These are phyloP conservation scores for Mitragyna speciosa DNA, from an alignment of 257 asterid species.

Conservation along the genomic window DNA sequence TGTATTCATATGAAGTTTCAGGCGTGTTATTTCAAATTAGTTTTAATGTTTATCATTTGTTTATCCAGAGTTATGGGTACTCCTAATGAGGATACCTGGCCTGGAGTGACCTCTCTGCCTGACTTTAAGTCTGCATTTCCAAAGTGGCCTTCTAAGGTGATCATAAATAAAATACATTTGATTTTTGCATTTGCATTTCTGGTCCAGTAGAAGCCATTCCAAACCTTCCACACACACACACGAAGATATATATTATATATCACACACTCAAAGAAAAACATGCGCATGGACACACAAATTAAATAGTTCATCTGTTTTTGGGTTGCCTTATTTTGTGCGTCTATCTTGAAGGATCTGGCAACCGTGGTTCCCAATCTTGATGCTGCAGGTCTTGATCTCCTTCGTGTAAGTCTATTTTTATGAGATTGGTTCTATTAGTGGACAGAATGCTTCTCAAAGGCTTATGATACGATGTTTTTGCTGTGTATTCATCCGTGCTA, in stretches of 20 bases:
- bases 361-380: slow-evolving; percentile 73
- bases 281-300: too few relatives aligned
- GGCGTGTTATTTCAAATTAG: background rate
- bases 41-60: slow-evolving; percentile 13
- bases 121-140: slow-evolving; percentile 88
- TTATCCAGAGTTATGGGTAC: slow-evolving; percentile 79
- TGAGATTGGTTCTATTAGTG: background rate
- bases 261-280: background rate
- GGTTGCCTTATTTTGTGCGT: slow-evolving; percentile 5
- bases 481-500: background rate
- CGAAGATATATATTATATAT: too few relatives aligned
- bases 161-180: background rate
- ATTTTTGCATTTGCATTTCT: background rate
- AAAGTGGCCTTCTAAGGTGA: slow-evolving; percentile 80
- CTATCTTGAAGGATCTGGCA: slow-evolving; percentile 64
- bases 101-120: slow-evolving; percentile 93
- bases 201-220: background rate
- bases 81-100: slow-evolving; percentile 95
- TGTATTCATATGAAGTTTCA: background rate
- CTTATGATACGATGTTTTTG: background rate
- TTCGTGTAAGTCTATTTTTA: slow-evolving; percentile 56
- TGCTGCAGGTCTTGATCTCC: slow-evolving; percentile 80
- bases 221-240: background rate
- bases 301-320: background rate
- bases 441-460: background rate